These are phyloP conservation scores for Trypanosoma cruzi DNA, from an alignment of 208 protist genomes.

Conservation along the genomic window DNA sequence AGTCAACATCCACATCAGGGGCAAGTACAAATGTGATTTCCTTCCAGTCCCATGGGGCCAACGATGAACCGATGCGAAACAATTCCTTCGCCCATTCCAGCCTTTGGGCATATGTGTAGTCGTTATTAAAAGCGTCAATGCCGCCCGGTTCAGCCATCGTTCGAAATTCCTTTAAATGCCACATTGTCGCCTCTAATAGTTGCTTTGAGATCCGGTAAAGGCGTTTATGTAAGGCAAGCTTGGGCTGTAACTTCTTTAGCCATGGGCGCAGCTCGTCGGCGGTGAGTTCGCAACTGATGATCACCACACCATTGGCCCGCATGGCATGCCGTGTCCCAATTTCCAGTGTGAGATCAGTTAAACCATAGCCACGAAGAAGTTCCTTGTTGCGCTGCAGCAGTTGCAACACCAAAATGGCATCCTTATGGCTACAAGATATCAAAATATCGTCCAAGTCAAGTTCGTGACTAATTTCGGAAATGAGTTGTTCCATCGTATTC, in stretches of 20 bases:
- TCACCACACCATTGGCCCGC: constrained; percentile 90
- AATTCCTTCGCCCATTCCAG: constrained; percentile 90
- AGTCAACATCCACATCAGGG: constrained; percentile 83
- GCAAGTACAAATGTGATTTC: constrained; percentile 88
- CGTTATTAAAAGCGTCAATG: constrained; percentile 88
- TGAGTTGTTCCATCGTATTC: constrained; percentile 73
- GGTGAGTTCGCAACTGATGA: constrained; percentile 57
- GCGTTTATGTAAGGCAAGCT: constrained; percentile 77
- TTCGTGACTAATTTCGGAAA: constrained; percentile 73
- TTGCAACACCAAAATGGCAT: constrained; percentile 56
- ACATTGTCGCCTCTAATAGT: constrained; percentile 91
- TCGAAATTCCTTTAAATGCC: constrained; percentile 88
- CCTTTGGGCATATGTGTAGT: constrained; percentile 91
- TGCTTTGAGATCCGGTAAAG: constrained; percentile 86
- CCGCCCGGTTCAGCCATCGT: constrained; percentile 75
- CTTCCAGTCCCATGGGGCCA: constrained; percentile 90
- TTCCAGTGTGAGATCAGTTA: constrained; percentile 85
- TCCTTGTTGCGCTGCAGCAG: constrained; percentile 82
- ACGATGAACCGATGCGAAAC: constrained; percentile 70
- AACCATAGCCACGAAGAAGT: constrained; percentile 64
- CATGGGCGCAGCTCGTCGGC: constrained; percentile 59
- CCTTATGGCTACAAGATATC: constrained; percentile 86
- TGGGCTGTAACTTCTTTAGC: constrained; percentile 68
- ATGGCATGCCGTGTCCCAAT: constrained; percentile 72
- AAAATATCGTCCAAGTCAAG: constrained; percentile 89